These are phyloP conservation scores for Cordyceps javanica DNA, from an alignment of 2,329 filamentous ascomycete genomes.

Conservation along the genomic window DNA sequence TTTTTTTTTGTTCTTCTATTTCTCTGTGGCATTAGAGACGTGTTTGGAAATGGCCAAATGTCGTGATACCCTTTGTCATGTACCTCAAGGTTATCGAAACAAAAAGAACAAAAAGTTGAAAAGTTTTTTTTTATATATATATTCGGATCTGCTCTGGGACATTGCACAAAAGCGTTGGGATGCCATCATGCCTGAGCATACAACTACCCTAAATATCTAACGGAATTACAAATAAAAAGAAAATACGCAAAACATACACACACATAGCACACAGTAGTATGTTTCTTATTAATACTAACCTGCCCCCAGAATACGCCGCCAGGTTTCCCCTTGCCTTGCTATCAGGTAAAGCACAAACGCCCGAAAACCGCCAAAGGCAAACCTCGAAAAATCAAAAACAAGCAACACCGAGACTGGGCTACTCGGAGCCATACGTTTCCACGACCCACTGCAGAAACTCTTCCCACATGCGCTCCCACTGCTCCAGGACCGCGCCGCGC, in stretches of 20 bases:
- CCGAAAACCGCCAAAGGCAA: background rate
- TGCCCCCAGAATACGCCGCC: background rate
- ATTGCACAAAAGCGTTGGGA: background rate
- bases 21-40: no score
- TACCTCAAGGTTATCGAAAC: no score
- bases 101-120: background rate
- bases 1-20: no score
- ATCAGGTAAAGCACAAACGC: background rate
- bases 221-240: background rate
- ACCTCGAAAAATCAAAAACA: background rate
- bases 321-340: background rate
- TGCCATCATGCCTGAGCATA: background rate
- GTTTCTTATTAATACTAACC: no score
- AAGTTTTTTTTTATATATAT: background rate
- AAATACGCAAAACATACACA: background rate
- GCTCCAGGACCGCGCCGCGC: slow-evolving; percentile 26
- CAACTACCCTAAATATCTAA: background rate
- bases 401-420: background rate
- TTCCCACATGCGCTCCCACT: slow-evolving; percentile 53
- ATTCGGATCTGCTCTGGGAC: background rate
- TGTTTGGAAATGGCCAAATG: no score
- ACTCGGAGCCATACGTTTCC: slow-evolving; percentile 27
- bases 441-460: slow-evolving; percentile 50
- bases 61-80: no score
- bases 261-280: no score